Evolutionary conservation across 2,329 filamentous ascomycete genomes (phyloP).

Genomic region (Aspergillus sp.): DNA sequence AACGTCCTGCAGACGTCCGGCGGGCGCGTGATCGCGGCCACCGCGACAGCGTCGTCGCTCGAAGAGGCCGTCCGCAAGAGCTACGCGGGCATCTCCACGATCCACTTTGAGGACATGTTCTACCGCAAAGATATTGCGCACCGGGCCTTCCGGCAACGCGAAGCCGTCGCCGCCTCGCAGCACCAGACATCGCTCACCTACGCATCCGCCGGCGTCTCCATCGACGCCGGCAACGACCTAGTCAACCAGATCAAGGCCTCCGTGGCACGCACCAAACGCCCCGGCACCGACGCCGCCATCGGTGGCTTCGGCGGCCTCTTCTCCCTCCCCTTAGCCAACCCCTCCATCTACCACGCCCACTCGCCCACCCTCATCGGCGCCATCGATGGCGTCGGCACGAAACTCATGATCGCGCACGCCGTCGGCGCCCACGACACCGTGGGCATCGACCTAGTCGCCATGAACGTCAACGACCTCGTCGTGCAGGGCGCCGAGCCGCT

Average conservation of each 20-base stretch:
- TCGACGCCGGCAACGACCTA: constrained; percentile 87
- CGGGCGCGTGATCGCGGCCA: constrained; percentile 89
- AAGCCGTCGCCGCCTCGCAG: constrained; percentile 11
- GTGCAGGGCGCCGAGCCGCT: constrained; percentile 92
- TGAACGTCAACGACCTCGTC: constrained; percentile 97
- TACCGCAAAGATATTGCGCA: constrained; percentile 89
- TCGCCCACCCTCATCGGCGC: constrained; percentile 82
- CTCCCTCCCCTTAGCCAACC: constrained; percentile 57
- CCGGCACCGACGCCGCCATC: constrained; percentile 86
- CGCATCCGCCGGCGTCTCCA: constrained; percentile 84
- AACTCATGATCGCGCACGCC: constrained; percentile 88
- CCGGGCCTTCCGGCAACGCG: constrained; percentile 44
- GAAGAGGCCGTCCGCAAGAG: constrained; percentile 76
- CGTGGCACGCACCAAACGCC: constrained; percentile 73
- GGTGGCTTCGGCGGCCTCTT: constrained; percentile 90
- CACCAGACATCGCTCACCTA: constrained; percentile 60
- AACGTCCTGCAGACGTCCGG: constrained; percentile 67
- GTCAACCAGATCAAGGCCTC: constrained; percentile 86
- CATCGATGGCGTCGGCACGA: constrained; percentile 94
- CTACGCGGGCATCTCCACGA: constrained; percentile 72
- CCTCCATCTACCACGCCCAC: constrained; percentile 61
- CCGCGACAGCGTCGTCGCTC: constrained; percentile 65
- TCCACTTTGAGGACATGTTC: constrained; percentile 83
- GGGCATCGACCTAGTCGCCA: constrained; percentile 92
- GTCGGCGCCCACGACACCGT: constrained; percentile 89